A percentile compares a stretch with the other conserved stretches of the same genome.
phyloP scores from a whole-genome alignment of 495 filamentous ascomycete genomes.

The Lasiosphaeris hirsuta region DNA sequence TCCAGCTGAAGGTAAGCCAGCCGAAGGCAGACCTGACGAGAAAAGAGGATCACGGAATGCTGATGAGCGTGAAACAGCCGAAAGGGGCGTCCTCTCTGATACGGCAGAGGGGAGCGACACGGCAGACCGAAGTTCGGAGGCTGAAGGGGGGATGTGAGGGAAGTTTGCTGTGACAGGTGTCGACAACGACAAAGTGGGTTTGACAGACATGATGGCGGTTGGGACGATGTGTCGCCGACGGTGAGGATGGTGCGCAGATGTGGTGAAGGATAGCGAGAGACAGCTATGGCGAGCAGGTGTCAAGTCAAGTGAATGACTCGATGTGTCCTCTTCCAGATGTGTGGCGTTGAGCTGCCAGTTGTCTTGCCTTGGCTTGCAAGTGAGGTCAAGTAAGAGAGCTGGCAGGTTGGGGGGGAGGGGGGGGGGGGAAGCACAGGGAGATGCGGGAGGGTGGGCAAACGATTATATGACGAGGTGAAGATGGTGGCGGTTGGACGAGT shows the following conservation, averaged over 20 bases:
- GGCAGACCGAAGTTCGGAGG: conserved; percentile 46
- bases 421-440: conserved; percentile 23
- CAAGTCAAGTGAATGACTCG: conserved; percentile 46
- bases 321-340: conserved; percentile 28
- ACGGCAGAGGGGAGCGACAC: conserved; percentile 38
- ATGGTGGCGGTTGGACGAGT: conserved; percentile 18
- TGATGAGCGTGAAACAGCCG: conserved; percentile 31
- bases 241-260: conserved; percentile 7
- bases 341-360: conserved; percentile 34
- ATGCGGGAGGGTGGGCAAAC: conserved; percentile 32
- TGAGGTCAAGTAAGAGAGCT: conserved; percentile 29
- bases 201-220: conserved; percentile 52
- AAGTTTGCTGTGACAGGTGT: conserved; percentile 76
- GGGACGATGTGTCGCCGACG: conserved; percentile 12
- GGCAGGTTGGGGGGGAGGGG: conserved; percentile 34
- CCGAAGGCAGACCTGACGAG: conserved; percentile 31
- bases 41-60: conserved; percentile 32
- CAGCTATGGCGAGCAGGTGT: conserved; percentile 8
- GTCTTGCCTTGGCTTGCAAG: conserved; percentile 28
- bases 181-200: conserved; percentile 66
- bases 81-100: conserved; percentile 29
- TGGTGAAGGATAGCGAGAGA: conserved; percentile 2
- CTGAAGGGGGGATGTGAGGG: conserved; percentile 67
- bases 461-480: conserved; percentile 40
- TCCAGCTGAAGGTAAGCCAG: conserved; percentile 34